Evolutionary conservation across 163 green algal genomes (phyloP), one percentile per base, ranked within the genome.

Genomic region (Chlamydomonas reinhardtii): DNA sequence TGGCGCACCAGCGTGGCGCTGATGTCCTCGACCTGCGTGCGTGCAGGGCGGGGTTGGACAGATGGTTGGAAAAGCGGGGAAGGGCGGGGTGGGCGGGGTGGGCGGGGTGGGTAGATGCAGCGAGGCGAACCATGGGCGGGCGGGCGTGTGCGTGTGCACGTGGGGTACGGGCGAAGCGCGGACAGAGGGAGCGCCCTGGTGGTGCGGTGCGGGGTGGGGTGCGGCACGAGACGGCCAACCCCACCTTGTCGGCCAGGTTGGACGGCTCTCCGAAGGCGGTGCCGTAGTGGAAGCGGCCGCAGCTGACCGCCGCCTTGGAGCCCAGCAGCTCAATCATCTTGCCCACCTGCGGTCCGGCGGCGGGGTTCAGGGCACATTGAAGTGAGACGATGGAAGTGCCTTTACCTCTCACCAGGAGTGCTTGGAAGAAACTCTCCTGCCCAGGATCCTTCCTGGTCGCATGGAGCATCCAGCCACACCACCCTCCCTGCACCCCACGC

Each of bases 271-370:
- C 96, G 94, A 99, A 99, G 1, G 97, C 97, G 0, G 96, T 99
- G 35, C 97, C 97, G 79, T 98, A 97, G 79, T 97, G 93, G 89
- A 98, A 98, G 19, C 89, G 81, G 5, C 93, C 96, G 54, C 75
- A 89, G n/a, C 90, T 86, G 25, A 98, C 95, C n/a, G 82, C 96
- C 0, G 97, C 96, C 93, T 99, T 99, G 89, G 85, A 94, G n/a
- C 96, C 98, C 66, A 99, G 90, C 72, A 99, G 96, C 94, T 99
- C 98, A 24, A 99, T 97, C 96, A 99, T 99, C 92, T 99, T 99
- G 73, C 97, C 98, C 22, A 98, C 86, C 86, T 90, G 82, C 16
- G 31, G 5, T n/a, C n/a, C n/a, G n/a, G n/a, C n/a, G n/a, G n/a
- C n/a, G n/a, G n/a, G n/a, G n/a, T n/a, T n/a, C n/a, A n/a, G n/a